A percentile compares a stretch with the other conserved stretches of the same genome.
Conservation (phyloP, 257 asterid species). For the Parsonsia alboflavescens region DNA sequence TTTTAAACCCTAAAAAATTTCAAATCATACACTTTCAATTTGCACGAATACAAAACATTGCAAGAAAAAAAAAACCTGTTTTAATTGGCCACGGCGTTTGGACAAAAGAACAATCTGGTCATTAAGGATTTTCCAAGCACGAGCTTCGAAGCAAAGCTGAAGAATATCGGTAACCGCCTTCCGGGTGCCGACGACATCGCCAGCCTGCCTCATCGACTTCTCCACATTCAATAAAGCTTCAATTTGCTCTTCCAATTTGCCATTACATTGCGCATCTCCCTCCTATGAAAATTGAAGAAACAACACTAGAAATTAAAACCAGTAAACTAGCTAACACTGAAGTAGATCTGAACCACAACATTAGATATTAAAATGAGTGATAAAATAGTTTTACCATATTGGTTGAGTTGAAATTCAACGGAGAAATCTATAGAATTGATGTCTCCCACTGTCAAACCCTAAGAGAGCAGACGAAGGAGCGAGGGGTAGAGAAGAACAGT, state of each 20-base stretch:
- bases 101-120: slow-evolving; percentile 88
- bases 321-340: slow-evolving; percentile 24
- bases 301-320: slow-evolving; percentile 5
- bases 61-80: slow-evolving; percentile 46
- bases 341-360: slow-evolving; percentile 7
- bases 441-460: slow-evolving; percentile 20
- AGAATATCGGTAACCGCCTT: slow-evolving; percentile 84
- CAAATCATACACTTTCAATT: not conserved
- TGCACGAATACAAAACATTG: not conserved
- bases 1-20: no score
- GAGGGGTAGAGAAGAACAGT: not conserved
- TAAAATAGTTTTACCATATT: slow-evolving; percentile 17
- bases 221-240: slow-evolving; percentile 77
- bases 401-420: slow-evolving; percentile 1
- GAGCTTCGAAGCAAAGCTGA: slow-evolving; percentile 85
- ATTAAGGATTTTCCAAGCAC: slow-evolving; percentile 74
- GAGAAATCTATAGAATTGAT: slow-evolving; percentile 11
- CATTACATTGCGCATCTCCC: slow-evolving; percentile 34
- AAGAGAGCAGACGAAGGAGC: not conserved
- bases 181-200: slow-evolving; percentile 79
- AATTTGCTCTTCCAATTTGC: slow-evolving; percentile 62
- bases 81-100: slow-evolving; percentile 95
- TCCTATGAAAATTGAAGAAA: slow-evolving; percentile 41
- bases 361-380: not conserved
- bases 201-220: slow-evolving; percentile 90